Evolutionary conservation across 2,329 filamentous ascomycete genomes (phyloP).

Genomic region (Neofusicoccum umdonicola): DNA sequence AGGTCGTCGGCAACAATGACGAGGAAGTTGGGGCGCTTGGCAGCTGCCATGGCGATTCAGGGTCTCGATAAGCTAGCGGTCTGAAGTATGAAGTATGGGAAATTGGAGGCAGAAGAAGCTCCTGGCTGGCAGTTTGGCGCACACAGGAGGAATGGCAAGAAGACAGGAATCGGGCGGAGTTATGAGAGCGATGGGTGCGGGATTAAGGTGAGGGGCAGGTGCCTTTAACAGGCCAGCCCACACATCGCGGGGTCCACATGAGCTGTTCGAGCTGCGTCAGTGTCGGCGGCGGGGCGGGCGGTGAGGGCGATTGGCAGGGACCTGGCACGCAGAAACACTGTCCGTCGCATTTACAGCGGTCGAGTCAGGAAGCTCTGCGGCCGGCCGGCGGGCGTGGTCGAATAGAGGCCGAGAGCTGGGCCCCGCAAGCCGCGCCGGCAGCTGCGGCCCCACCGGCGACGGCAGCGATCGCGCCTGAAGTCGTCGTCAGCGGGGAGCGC

Average conservation of each 20-base stretch:
- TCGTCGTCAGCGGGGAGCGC: slow-evolving; percentile 6
- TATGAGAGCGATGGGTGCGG: neutral
- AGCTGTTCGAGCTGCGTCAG: slow-evolving; percentile 5
- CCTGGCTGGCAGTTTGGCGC: neutral
- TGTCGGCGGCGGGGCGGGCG: slow-evolving; percentile 3
- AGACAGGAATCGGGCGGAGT: too few relatives aligned
- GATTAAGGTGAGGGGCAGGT: slow-evolving; percentile 2
- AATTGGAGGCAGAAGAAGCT: neutral
- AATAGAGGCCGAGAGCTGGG: neutral
- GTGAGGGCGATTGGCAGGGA: slow-evolving; percentile 1
- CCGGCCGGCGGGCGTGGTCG: neutral
- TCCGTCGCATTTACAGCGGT: neutral
- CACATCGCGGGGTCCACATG: neutral
- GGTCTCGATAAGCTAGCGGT: neutral
- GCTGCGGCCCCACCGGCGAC: neutral
- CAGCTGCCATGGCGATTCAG: neutral
- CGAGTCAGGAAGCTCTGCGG: neutral
- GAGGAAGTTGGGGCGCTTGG: slow-evolving; percentile 58
- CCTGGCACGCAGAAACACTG: neutral
- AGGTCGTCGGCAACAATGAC: slow-evolving; percentile 59
- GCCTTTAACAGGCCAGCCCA: slow-evolving; percentile 10
- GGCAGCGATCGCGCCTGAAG: neutral
- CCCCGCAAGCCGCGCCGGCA: neutral
- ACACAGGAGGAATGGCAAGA: neutral
- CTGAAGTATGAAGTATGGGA: neutral